These are phyloP conservation scores for Lachancea thermotolerans DNA, from an alignment of 805 yeast species.

Conservation along the genomic window DNA sequence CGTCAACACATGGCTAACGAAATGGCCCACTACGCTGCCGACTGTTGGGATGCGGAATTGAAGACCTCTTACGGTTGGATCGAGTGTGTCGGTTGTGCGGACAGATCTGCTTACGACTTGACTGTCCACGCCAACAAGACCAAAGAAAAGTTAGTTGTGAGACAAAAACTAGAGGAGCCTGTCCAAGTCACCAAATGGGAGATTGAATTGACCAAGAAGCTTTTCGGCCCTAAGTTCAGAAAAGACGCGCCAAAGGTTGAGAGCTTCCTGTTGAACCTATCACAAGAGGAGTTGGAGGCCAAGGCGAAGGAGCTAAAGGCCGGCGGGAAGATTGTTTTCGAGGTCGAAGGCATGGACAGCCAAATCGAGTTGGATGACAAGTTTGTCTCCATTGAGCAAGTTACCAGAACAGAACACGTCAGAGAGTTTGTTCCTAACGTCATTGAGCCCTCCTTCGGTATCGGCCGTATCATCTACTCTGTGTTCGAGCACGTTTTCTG, in stretches of 20 bases:
- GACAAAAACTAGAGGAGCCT: conserved; percentile 84
- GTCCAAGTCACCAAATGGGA: conserved; percentile 74
- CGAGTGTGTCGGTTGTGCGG: conserved; percentile 99
- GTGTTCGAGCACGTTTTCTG: conserved; percentile 93
- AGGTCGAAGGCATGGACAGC: conserved; percentile 57
- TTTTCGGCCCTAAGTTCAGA: conserved; percentile 96
- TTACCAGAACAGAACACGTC: conserved; percentile 76
- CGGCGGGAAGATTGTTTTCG: conserved; percentile 58
- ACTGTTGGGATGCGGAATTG: conserved; percentile 99
- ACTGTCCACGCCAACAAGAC: conserved; percentile 93
- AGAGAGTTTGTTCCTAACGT: conserved; percentile 96
- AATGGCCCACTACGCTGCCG: conserved; percentile 99
- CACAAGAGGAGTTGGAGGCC: conserved; percentile 79
- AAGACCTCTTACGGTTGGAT: conserved; percentile 97
- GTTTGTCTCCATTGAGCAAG: conserved; percentile 69
- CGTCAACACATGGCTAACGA: conserved; percentile 98
- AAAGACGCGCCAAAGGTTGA: conserved; percentile 93
- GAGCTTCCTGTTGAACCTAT: conserved; percentile 63
- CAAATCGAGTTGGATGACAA: conserved; percentile 66
- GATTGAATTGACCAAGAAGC: conserved; percentile 84
- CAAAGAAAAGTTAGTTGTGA: conserved; percentile 88
- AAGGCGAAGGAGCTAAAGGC: conserved; percentile 59
- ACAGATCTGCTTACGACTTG: conserved; percentile 95
- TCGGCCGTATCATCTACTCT: conserved; percentile 93
- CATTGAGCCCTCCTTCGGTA: conserved; percentile 98